Conservation (phyloP, 495 filamentous ascomycete genomes). For the Daldinia bambusicola region DNA sequence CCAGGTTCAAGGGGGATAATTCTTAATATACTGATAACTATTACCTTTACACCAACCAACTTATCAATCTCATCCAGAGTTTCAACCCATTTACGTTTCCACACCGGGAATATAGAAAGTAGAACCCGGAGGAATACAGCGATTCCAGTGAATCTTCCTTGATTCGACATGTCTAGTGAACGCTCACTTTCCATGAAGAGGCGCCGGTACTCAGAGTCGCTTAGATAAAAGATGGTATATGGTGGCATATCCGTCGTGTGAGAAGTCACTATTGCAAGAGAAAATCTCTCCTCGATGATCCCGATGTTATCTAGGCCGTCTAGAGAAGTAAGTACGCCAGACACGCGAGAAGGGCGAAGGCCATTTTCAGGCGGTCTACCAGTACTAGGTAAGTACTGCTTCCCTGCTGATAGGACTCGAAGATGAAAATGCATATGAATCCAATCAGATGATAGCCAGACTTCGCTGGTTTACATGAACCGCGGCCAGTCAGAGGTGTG, state of each 20-base stretch:
- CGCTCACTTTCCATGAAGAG: slow-evolving; percentile 32
- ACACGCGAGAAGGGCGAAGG: slow-evolving; percentile 29
- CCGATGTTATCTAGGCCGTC: slow-evolving; percentile 23
- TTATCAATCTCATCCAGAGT: slow-evolving; percentile 30
- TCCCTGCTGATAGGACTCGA: slow-evolving; percentile 27
- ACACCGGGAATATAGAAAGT: slow-evolving; percentile 25
- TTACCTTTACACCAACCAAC: slow-evolving; percentile 27
- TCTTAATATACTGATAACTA: background rate
- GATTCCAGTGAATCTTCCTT: slow-evolving; percentile 24
- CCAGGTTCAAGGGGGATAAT: background rate
- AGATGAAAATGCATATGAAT: slow-evolving; percentile 36
- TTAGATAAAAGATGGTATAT: slow-evolving; percentile 27
- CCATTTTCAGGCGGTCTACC: slow-evolving; percentile 13
- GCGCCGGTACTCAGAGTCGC: slow-evolving; percentile 27
- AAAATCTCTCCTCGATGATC: slow-evolving; percentile 29
- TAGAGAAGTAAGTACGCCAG: slow-evolving; percentile 26
- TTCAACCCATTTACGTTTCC: slow-evolving; percentile 28
- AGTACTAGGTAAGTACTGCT: slow-evolving; percentile 13
- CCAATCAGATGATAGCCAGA: slow-evolving; percentile 34
- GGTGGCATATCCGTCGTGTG: slow-evolving; percentile 25
- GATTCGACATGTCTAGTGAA: slow-evolving; percentile 22
- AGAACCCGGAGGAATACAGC: slow-evolving; percentile 25
- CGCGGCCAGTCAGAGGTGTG: slow-evolving; percentile 31
- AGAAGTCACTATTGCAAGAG: slow-evolving; percentile 25
- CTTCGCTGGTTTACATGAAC: slow-evolving; percentile 33